Evolutionary conservation across 2,329 filamentous ascomycete genomes (phyloP).

Genomic region (Capronia coronata): DNA sequence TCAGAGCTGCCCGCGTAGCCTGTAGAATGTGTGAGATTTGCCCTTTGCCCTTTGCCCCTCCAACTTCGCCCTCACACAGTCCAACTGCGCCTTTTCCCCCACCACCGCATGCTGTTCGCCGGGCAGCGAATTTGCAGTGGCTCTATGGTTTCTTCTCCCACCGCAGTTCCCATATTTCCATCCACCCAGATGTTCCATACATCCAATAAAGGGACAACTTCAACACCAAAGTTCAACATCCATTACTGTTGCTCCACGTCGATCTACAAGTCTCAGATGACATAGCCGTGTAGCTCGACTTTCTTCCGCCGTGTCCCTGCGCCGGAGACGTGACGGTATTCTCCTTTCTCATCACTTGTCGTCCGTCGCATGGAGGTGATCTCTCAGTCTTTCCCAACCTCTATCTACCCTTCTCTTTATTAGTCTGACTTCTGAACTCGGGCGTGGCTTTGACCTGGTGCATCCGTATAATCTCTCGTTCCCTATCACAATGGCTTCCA

Average conservation of each 20-base stretch:
- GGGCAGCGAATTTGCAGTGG: too few relatives aligned
- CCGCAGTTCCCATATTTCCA: slow-evolving; percentile 8
- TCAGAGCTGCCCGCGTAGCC: background rate
- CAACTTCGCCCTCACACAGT: background rate
- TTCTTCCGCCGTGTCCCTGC: background rate
- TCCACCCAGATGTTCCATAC: background rate
- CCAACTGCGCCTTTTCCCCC: background rate
- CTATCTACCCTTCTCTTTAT: background rate
- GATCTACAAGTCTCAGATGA: background rate
- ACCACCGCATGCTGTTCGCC: background rate
- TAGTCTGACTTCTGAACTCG: too few relatives aligned
- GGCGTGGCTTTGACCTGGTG: too few relatives aligned
- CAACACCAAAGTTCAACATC: too few relatives aligned
- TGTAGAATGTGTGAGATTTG: background rate
- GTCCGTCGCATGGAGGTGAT: too few relatives aligned
- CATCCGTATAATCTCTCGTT: background rate
- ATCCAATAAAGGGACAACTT: too few relatives aligned
- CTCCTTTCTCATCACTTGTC: background rate
- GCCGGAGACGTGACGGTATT: background rate
- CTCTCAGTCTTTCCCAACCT: background rate
- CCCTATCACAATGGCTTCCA: slow-evolving; percentile 7
- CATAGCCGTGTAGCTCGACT: background rate
- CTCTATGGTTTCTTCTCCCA: background rate
- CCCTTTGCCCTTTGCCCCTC: background rate
- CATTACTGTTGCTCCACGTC: background rate